Evolutionary conservation across 345 rosid species (phyloP), one percentile per base, ranked within the genome.

Genomic region (Gossypium longicalyx): DNA sequence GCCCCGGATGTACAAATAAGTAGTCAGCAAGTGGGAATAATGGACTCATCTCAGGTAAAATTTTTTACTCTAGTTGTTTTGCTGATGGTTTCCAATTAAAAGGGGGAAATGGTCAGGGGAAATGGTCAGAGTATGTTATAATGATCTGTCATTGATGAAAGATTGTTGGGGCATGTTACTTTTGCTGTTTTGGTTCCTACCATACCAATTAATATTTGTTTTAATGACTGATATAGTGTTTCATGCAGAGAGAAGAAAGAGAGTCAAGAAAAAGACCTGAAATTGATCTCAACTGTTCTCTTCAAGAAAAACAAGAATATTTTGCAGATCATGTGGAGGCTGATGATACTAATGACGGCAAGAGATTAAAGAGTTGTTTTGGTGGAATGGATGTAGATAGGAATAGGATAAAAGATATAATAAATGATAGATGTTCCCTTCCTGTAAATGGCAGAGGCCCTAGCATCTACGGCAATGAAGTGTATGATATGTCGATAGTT

Each of bases 221-320:
- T 34, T 34, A 34, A 34, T 34, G 41, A 34, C 7, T 34, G 51
- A 62, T 53, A 9, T 45, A 20, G 51, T 54, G 20, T 61, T 43
- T 62, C 71, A 19, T 25, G 75, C 81, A 79, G 81, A 70, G 25
- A 29, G 68, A 72, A 27, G 67, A 72, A 47, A 65, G 7, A 56
- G 70, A 52, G 41, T 70, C 67, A 9, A 53, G 62, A 41, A 53
- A 52, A 54, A 25, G 67, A 63, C 67, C 3, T 10, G 65, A 62
- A 25, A 29, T 79, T 53, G 75, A 74, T 47, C 75, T 77, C 29
- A 62, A 77, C 15, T 2, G n/a, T 62, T 67, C 20, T 67, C 44
- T 43, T 49, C 27, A 48, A 59, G 74, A 38, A 67, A 63, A 38
- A 23, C 16, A 3, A 11, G 75, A 71, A 9, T 22, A 52, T 2